Base-by-base conservation (phyloP, 139 green algal genomes). In the Yamagishiella unicocca region DNA sequence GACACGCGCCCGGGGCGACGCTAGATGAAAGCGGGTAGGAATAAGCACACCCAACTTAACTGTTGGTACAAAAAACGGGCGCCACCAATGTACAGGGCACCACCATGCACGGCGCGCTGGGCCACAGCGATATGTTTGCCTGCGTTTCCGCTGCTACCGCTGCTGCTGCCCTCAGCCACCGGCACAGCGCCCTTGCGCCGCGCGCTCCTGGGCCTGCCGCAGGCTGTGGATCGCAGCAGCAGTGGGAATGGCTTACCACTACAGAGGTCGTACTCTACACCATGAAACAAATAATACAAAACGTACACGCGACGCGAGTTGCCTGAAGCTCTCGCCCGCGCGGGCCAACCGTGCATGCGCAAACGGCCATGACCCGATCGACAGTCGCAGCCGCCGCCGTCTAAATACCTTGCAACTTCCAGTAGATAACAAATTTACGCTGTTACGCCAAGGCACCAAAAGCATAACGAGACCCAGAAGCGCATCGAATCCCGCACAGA, bases 251-350 rank as follows among this genome's bases (percentile, higher is more conserved):
- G n/a, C n/a, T n/a, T n/a, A n/a, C 50, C 50, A 58, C 14, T 12
- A 12, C 50, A 58, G 50, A 58, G 50, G 22, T 67, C 14, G 24
- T 80, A 80, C 43, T 80, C 72, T 80, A 80, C 72, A 80, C 45
- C 72, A 80, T 80, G 24, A 80, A 64, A 80, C 72, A 42, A 46
- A 80, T 80, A 80, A 80, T 80, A 80, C 72, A 80, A 79, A 58
- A 64, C 43, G 43, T 80, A 62, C 25, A 75, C 72, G n/a, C n/a
- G n/a, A n/a, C n/a, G n/a, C n/a, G n/a, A n/a, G n/a, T n/a, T n/a
- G n/a, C n/a, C n/a, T 58, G 50, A 12, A 25, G 50, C 50, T 12
- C 50, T 58, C 50, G 17, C 50, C 17, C 50, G 50, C 50, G 50
- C n/a, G 50, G 50, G 17, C 50, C 50, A 58, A 17, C 50, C 50